Conservation (phyloP, 805 yeast genomes). For the Pichia exigua region DNA sequence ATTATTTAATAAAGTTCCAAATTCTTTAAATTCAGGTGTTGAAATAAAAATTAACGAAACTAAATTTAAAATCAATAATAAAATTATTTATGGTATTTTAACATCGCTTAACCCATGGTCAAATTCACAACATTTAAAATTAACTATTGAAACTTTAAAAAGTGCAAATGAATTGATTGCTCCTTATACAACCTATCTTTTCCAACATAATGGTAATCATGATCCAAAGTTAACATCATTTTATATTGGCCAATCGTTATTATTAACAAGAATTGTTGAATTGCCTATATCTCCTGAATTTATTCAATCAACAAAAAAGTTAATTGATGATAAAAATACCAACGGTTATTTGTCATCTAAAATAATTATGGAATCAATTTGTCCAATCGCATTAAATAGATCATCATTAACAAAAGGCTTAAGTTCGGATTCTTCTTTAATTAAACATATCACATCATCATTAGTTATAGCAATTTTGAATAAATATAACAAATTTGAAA, state of each 20-base stretch:
- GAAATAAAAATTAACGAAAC: conserved; percentile 40
- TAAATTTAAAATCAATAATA: conserved; percentile 57
- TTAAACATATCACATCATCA: conserved; percentile 60
- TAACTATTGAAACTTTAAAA: conserved; percentile 42
- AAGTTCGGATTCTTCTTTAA: conserved; percentile 38
- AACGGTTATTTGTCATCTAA: conserved; percentile 9
- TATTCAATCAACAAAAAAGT: conserved; percentile 8
- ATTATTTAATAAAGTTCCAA: conserved; percentile 34
- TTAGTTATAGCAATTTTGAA: conserved; percentile 45
- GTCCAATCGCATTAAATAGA: conserved; percentile 60
- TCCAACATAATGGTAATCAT: conserved; percentile 56
- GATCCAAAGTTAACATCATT: conserved; percentile 76
- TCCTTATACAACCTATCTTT: conserved; percentile 54
- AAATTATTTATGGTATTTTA: conserved; percentile 53
- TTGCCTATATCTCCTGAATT: conserved; percentile 43
- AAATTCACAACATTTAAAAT: conserved; percentile 51
- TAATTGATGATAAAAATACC: conserved; percentile 1
- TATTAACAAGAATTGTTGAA: conserved; percentile 52
- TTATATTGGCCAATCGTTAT: conserved; percentile 69
- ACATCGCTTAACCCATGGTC: conserved; percentile 77
- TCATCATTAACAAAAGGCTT: conserved; percentile 52
- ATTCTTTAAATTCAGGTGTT: conserved; percentile 30
- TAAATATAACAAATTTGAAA: conserved; percentile 40
- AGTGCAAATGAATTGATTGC: conserved; percentile 64
- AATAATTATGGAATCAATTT: conserved; percentile 44